These are phyloP conservation scores for Rhododendron simsii DNA, from an alignment of 148 eudicot genomes.

Conservation along the genomic window DNA sequence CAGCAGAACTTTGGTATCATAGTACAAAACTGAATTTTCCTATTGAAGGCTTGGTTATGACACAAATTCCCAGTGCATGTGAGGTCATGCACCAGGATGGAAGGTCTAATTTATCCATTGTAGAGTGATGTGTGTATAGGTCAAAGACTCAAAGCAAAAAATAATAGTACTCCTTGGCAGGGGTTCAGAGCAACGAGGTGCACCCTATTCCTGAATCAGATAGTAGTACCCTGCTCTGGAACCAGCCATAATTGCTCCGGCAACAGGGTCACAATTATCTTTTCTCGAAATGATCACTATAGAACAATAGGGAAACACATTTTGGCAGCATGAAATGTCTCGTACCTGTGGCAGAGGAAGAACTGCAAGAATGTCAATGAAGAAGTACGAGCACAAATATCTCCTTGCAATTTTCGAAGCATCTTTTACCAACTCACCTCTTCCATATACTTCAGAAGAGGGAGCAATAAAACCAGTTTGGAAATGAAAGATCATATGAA, in stretches of 20 bases:
- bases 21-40: neutral
- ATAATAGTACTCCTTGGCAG: neutral
- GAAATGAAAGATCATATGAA: constrained; percentile 81
- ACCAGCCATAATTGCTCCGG: neutral
- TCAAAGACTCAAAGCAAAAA: neutral
- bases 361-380: constrained; percentile 83
- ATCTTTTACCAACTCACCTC: constrained; percentile 80
- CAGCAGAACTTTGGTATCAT: neutral
- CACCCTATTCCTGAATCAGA: neutral
- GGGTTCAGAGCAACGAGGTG: neutral
- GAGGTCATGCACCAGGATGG: neutral
- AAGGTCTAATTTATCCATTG: neutral
- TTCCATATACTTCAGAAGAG: constrained; percentile 75
- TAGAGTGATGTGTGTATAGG: neutral
- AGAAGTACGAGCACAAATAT: constrained; percentile 68
- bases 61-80: neutral
- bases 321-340: neutral
- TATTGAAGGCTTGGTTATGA: neutral
- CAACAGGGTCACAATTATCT: neutral
- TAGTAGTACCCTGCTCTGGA: neutral
- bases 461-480: constrained; percentile 85
- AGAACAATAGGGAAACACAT: neutral
- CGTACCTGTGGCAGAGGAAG: constrained; percentile 92
- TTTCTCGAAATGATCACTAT: neutral
- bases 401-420: constrained; percentile 64